Percentiles rank a stretch among this genome's conserved stretches.
These are phyloP conservation scores for Didymella pinodella DNA, from an alignment of 2,329 filamentous ascomycete genomes.

Conservation along the genomic window DNA sequence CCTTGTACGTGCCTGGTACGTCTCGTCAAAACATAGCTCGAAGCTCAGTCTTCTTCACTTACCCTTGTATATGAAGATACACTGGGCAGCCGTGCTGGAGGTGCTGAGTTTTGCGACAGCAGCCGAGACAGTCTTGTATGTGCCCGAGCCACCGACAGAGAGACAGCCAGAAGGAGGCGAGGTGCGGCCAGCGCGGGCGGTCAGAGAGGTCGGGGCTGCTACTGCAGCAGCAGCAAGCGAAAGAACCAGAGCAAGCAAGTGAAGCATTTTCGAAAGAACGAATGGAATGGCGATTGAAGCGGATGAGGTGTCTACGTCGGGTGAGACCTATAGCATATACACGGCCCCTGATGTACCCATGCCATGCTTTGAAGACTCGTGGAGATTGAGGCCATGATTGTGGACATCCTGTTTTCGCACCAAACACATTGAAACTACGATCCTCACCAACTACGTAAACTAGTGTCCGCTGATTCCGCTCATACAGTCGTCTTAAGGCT, in stretches of 20 bases:
- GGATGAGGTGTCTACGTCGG: neutral
- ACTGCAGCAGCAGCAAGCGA: constrained; percentile 31
- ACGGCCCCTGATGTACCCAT: neutral
- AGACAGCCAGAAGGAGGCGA: constrained; percentile 61
- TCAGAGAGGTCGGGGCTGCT: constrained; percentile 33
- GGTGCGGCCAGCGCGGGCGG: constrained; percentile 49
- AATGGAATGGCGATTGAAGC: neutral
- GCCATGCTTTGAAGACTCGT: neutral
- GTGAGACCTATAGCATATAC: constrained; percentile 3
- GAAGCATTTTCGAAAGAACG: constrained; percentile 25
- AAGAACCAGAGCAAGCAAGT: constrained; percentile 29
- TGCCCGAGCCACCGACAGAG: constrained; percentile 55
- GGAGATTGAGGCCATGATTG: constrained; percentile 3
- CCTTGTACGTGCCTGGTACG: constrained; percentile 61
- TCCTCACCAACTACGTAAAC: neutral
- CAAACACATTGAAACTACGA: constrained; percentile 8
- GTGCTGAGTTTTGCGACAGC: constrained; percentile 68
- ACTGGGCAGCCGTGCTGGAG: constrained; percentile 59
- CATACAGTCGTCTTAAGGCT: neutral
- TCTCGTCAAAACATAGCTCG: neutral
- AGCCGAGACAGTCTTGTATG: constrained; percentile 61
- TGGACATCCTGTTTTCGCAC: constrained; percentile 16
- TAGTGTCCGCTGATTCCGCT: neutral
- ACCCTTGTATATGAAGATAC: constrained; percentile 68
- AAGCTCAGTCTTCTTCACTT: neutral